Conservation (phyloP, 116 monocot species). For the Posidonia oceanica region DNA sequence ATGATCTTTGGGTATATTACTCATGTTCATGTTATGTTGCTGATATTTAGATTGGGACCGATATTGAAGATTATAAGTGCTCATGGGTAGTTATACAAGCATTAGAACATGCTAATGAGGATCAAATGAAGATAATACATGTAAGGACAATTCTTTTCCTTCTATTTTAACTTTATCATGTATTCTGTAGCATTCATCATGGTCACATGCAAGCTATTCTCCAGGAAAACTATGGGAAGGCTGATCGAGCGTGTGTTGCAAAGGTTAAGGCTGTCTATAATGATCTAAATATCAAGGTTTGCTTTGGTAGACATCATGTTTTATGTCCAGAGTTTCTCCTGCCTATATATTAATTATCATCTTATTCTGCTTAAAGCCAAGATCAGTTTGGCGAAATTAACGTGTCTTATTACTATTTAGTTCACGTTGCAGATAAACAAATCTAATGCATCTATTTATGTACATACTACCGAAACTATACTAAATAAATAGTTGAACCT, state of each 20-base stretch:
- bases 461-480: no score
- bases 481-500: no score
- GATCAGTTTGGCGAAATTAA: no score
- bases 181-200: no score
- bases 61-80: conserved; percentile 95
- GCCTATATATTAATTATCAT: no score
- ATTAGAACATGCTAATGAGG: conserved; percentile 58
- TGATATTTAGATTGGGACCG: conserved; percentile 73
- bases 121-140: conserved; percentile 47
- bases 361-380: no score
- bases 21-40: not conserved
- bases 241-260: conserved; percentile 54
- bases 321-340: no score
- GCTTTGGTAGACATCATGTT: not conserved
- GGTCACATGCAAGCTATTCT: conserved; percentile 1
- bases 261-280: conserved; percentile 73
- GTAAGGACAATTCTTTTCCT: conserved; percentile 27
- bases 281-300: conserved; percentile 83
- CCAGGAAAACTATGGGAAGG: conserved; percentile 93
- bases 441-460: no score
- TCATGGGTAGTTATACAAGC: conserved; percentile 95
- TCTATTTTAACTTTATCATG: conserved; percentile 1
- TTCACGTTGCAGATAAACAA: no score
- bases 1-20: not conserved
- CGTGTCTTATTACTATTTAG: no score